These are phyloP conservation scores for Choiromyces venosus DNA, from an alignment of 495 filamentous ascomycete species.

Conservation along the genomic window DNA sequence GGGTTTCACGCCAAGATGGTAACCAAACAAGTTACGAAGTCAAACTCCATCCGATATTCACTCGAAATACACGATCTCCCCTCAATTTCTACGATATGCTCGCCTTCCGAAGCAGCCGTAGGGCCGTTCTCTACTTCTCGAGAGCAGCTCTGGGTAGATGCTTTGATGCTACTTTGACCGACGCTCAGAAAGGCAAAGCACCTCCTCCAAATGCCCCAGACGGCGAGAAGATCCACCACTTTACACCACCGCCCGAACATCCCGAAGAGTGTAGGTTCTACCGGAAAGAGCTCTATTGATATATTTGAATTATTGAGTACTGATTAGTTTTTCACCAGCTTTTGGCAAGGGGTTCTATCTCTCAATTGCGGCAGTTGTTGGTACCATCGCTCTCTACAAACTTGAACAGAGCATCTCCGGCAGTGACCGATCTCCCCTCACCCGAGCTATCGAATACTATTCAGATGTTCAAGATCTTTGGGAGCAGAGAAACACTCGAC, in stretches of 20 bases:
- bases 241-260: neutral
- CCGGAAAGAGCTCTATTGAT: neutral
- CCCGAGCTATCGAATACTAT: constrained; percentile 56
- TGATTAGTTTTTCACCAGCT: constrained; percentile 11
- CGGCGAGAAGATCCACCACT: constrained; percentile 4
- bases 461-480: constrained; percentile 48
- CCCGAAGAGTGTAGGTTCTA: constrained; percentile 19
- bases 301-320: neutral
- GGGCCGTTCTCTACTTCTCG: constrained; percentile 12
- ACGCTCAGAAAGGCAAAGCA: constrained; percentile 10
- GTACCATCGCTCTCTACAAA: constrained; percentile 55
- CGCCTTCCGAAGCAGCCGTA: constrained; percentile 22
- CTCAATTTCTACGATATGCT: constrained; percentile 27
- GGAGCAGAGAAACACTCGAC: constrained; percentile 57
- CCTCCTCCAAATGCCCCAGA: constrained; percentile 3
- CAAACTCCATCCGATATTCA: neutral
- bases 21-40: neutral
- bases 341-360: constrained; percentile 56
- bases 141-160: constrained; percentile 19
- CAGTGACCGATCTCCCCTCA: constrained; percentile 52
- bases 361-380: constrained; percentile 55
- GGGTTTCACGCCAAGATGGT: neutral
- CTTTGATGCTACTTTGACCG: constrained; percentile 18
- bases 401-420: constrained; percentile 49
- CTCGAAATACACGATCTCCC: constrained; percentile 9